Conservation (phyloP, 2,329 filamentous ascomycete species). For the Pseudogymnoascus sp. region DNA sequence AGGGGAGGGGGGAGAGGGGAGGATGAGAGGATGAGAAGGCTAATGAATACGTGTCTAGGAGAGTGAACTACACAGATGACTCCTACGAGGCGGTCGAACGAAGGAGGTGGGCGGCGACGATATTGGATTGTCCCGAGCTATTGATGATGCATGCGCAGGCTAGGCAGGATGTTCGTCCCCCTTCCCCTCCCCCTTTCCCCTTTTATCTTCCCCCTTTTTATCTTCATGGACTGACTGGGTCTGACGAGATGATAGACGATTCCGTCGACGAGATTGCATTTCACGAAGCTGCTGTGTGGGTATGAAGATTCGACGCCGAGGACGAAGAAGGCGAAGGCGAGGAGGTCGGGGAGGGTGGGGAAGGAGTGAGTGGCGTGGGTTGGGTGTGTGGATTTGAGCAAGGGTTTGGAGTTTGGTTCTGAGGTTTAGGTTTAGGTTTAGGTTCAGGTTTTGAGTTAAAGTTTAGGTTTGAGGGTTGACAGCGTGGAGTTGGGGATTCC, state of each 20-base stretch:
- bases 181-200: neutral
- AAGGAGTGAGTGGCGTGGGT: neutral
- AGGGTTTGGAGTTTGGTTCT: neutral
- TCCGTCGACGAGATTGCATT: slow-evolving; percentile 48
- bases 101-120: slow-evolving; percentile 43
- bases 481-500: neutral
- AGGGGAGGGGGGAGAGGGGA: neutral
- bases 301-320: slow-evolving; percentile 30
- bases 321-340: slow-evolving; percentile 15
- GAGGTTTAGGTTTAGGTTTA: neutral
- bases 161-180: slow-evolving; percentile 42
- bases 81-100: slow-evolving; percentile 32
- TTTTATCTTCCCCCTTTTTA: neutral
- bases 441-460: neutral
- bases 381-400: neutral
- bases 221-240: neutral
- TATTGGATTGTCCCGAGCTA: slow-evolving; percentile 51
- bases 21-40: neutral
- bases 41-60: neutral
- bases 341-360: neutral
- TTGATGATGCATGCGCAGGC: slow-evolving; percentile 53
- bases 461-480: neutral
- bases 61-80: neutral
- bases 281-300: slow-evolving; percentile 50
- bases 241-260: slow-evolving; percentile 39